These are phyloP conservation scores for Ustilago tritici DNA, from an alignment of 1,284 basidiomycete genomes.

Conservation along the genomic window DNA sequence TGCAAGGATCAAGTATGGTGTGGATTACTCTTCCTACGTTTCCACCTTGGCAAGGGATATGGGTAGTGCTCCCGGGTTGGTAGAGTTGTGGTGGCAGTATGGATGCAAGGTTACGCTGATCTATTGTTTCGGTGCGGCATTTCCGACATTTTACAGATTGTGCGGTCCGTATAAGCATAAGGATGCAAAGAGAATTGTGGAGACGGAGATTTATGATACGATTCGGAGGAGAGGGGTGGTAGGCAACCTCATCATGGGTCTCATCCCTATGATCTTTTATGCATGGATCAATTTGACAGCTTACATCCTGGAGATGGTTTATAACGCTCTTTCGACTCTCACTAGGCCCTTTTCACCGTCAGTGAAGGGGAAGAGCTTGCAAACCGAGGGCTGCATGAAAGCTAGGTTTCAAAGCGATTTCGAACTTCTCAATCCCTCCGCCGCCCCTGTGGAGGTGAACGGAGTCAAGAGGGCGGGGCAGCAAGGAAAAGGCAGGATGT, in stretches of 20 bases:
- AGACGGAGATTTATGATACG: constrained; percentile 77
- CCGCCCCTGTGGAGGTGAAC: background rate
- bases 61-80: constrained; percentile 74
- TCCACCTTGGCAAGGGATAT: constrained; percentile 77
- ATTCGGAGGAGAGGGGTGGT: constrained; percentile 75
- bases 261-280: constrained; percentile 71
- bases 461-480: background rate
- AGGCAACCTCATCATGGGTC: constrained; percentile 76
- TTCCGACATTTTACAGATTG: constrained; percentile 77
- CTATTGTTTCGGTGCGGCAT: constrained; percentile 77
- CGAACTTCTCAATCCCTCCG: constrained; percentile 9
- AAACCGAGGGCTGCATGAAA: constrained; percentile 8
- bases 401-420: constrained; percentile 39
- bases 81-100: constrained; percentile 73
- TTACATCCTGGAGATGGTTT: constrained; percentile 59
- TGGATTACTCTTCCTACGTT: constrained; percentile 75
- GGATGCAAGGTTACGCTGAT: constrained; percentile 75
- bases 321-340: constrained; percentile 9
- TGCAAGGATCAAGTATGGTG: constrained; percentile 77
- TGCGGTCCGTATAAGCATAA: constrained; percentile 73
- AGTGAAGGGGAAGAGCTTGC: background rate
- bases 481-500: constrained; percentile 23
- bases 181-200: constrained; percentile 71
- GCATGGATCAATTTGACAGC: constrained; percentile 70
- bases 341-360: constrained; percentile 8